Conservation (phyloP, 257 asterid genomes). For the Oldenlandia corymbosa region DNA sequence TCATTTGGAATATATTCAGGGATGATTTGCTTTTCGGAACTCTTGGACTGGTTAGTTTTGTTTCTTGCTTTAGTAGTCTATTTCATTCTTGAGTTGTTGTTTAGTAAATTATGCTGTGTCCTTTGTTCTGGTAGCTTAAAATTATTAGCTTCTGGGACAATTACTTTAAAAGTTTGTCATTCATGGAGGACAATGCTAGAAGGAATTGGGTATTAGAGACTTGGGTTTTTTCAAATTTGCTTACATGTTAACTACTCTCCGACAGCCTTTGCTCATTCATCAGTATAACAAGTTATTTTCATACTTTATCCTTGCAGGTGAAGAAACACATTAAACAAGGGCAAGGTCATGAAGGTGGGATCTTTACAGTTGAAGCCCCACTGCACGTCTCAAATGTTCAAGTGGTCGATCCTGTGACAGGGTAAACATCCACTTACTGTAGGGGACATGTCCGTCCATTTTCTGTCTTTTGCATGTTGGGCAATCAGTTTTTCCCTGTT, state of each 20-base stretch:
- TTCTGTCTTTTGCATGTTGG: neutral
- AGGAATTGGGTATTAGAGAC: neutral
- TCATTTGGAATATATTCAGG: too few relatives aligned
- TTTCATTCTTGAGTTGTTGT: neutral
- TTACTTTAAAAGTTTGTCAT: neutral
- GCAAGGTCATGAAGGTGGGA: conserved; percentile 97
- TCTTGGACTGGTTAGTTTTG: too few relatives aligned
- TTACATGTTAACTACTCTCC: neutral
- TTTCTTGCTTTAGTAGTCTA: too few relatives aligned
- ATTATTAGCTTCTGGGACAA: neutral
- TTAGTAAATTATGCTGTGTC: neutral
- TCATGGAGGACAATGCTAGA: neutral
- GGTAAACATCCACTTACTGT: conserved; percentile 37
- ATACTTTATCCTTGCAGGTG: conserved; percentile 45
- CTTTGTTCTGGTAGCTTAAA: neutral
- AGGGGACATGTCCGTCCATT: neutral
- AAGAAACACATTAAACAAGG: conserved; percentile 97
- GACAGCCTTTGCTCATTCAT: neutral
- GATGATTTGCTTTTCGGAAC: too few relatives aligned
- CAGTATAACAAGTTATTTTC: neutral
- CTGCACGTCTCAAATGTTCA: conserved; percentile 90
- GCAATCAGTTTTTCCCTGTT: conserved; percentile 23
- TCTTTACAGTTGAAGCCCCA: conserved; percentile 93
- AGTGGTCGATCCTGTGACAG: conserved; percentile 80
- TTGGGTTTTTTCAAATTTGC: neutral